Evolutionary conservation across 2,329 filamentous ascomycete genomes (phyloP).

Genomic region (Venturia carpophila): DNA sequence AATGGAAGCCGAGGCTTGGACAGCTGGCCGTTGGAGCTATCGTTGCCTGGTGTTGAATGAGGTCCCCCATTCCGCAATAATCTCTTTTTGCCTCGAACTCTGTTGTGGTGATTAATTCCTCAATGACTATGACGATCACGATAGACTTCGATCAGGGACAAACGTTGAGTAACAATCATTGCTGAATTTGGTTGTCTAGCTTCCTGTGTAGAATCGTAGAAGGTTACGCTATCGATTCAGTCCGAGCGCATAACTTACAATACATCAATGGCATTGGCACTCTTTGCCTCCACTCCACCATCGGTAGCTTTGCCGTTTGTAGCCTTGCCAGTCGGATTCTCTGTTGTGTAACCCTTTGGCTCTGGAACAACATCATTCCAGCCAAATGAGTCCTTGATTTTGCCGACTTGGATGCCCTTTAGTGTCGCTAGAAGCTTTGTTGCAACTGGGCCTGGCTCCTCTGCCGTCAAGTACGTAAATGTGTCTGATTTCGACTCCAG

Average conservation of each 20-base stretch:
- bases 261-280: slow-evolving; percentile 6
- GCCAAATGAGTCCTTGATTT: slow-evolving; percentile 64
- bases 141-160: too few species aligned
- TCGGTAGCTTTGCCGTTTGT: slow-evolving; percentile 2
- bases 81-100: too few species aligned
- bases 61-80: too few species aligned
- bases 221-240: neutral
- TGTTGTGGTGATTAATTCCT: too few species aligned
- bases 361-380: slow-evolving; percentile 52
- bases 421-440: slow-evolving; percentile 65
- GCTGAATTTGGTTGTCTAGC: neutral
- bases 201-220: neutral
- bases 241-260: neutral
- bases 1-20: neutral
- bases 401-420: slow-evolving; percentile 79
- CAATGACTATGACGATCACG: too few species aligned
- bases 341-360: slow-evolving; percentile 28
- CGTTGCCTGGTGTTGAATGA: neutral
- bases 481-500: slow-evolving; percentile 52
- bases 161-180: neutral
- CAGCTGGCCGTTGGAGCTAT: neutral
- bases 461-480: slow-evolving; percentile 47
- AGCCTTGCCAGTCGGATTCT: neutral
- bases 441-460: slow-evolving; percentile 66
- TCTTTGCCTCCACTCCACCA: slow-evolving; percentile 5